phyloP scores from a whole-genome alignment of 2,329 filamentous ascomycete genomes.

The Pseudopithomyces maydicus region DNA sequence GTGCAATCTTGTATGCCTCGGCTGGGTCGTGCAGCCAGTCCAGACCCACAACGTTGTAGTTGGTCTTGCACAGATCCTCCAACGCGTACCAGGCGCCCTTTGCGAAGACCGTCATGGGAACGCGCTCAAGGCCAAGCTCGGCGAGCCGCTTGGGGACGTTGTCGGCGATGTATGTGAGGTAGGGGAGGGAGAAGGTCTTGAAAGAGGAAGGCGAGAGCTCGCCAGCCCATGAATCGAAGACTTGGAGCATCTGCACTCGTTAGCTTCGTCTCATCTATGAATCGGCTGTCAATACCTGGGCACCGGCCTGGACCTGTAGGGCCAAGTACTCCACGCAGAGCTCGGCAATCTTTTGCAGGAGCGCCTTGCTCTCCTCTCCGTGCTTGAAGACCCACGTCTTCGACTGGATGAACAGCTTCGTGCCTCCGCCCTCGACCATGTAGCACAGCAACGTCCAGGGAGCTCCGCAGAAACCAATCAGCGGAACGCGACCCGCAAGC shows the following conservation, averaged over 20 bases:
- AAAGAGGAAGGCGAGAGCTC: conserved; percentile 87
- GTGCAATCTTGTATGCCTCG: conserved; percentile 78
- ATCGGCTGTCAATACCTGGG: conserved; percentile 64
- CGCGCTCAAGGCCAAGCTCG: conserved; percentile 75
- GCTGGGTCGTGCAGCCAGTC: conserved; percentile 94
- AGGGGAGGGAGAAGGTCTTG: conserved; percentile 83
- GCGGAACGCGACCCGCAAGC: conserved; percentile 82
- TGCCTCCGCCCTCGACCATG: conserved; percentile 98
- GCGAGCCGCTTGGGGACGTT: conserved; percentile 76
- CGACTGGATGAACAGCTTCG: conserved; percentile 89
- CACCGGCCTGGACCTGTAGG: conserved; percentile 88
- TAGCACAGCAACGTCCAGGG: conserved; percentile 98
- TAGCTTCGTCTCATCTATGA: conserved; percentile 9
- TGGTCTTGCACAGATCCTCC: conserved; percentile 82
- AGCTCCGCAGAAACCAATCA: conserved; percentile 96
- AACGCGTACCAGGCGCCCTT: conserved; percentile 97
- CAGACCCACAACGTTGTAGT: conserved; percentile 91
- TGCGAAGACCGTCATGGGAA: conserved; percentile 97
- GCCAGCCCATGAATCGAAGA: conserved; percentile 98
- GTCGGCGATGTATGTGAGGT: conserved; percentile 80
- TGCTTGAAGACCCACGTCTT: conserved; percentile 98
- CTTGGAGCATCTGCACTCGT: conserved; percentile 74
- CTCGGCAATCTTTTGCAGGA: conserved; percentile 90
- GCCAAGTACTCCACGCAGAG: conserved; percentile 95
- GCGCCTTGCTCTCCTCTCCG: conserved; percentile 74